A percentile compares a stretch with the other conserved stretches of the same genome.
These are phyloP conservation scores for Cinnamomum micranthum DNA, from an alignment of 164 flowering plant species.

Conservation along the genomic window DNA sequence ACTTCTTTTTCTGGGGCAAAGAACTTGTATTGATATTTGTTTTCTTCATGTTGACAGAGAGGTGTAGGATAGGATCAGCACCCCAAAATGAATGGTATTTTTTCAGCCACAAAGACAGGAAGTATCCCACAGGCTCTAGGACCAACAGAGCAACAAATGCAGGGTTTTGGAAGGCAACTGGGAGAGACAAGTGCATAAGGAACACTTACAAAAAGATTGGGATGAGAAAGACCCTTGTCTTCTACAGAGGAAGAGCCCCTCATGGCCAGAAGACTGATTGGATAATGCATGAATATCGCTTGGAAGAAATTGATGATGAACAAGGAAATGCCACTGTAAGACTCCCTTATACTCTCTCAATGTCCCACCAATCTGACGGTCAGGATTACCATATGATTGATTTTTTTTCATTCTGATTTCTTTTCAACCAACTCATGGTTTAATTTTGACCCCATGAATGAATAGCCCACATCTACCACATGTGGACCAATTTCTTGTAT, in stretches of 20 bases:
- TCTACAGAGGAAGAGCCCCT: slow-evolving; percentile 92
- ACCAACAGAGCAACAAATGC: slow-evolving; percentile 88
- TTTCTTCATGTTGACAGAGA: slow-evolving; percentile 37
- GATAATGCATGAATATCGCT: slow-evolving; percentile 98
- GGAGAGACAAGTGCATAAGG: slow-evolving; percentile 92
- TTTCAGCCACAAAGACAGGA: slow-evolving; percentile 96
- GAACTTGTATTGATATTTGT: background rate
- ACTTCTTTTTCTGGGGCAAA: background rate
- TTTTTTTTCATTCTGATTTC: too few species aligned
- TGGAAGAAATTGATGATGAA: slow-evolving; percentile 67
- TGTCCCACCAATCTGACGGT: too few species aligned
- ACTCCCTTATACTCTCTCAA: slow-evolving; percentile 4
- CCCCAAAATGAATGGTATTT: slow-evolving; percentile 98
- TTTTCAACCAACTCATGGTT: background rate
- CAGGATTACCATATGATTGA: too few species aligned
- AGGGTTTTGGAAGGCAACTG: slow-evolving; percentile 98
- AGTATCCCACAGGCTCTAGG: slow-evolving; percentile 93
- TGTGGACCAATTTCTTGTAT: background rate
- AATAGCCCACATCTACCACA: background rate
- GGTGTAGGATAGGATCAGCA: slow-evolving; percentile 83
- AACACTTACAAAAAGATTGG: slow-evolving; percentile 83
- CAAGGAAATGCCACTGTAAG: slow-evolving; percentile 28
- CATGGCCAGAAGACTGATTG: slow-evolving; percentile 95
- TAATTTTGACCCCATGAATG: background rate
- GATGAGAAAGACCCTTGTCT: slow-evolving; percentile 93